Conservation (phyloP, 306 rosid genomes). For the Arachis stenosperma region DNA sequence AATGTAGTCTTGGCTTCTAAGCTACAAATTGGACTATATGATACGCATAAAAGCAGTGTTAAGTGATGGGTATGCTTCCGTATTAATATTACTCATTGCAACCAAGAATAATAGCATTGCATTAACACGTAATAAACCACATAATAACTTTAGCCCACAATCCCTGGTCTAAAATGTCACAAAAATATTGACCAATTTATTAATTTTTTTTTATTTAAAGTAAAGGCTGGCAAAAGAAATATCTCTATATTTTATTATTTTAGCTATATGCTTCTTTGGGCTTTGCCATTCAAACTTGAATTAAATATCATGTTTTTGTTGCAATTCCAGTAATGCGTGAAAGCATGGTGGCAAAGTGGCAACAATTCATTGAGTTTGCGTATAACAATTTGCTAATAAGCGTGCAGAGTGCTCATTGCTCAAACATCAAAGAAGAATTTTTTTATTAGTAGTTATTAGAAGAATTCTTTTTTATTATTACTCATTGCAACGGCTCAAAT, state of each 20-base stretch:
- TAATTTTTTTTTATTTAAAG: neutral
- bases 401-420: neutral
- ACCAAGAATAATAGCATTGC: neutral
- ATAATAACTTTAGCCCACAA: neutral
- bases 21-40: slow-evolving; percentile 35
- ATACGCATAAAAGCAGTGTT: slow-evolving; percentile 5
- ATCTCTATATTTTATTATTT: neutral
- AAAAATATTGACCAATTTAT: neutral
- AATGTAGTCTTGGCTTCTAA: slow-evolving; percentile 32
- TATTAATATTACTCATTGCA: slow-evolving; percentile 38
- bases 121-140: neutral
- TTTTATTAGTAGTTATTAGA: too few species aligned
- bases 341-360: neutral
- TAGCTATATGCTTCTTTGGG: neutral
- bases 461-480: too few species aligned
- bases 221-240: neutral
- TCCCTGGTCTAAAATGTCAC: slow-evolving; percentile 23
- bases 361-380: slow-evolving; percentile 27
- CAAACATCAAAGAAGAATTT: too few species aligned
- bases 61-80: slow-evolving; percentile 38
- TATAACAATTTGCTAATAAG: slow-evolving; percentile 21
- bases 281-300: slow-evolving; percentile 27
- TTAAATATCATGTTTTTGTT: neutral
- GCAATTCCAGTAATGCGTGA: neutral
- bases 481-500: too few species aligned